Conservation (phyloP, 257 asterid species). For the Plantago ovata region DNA sequence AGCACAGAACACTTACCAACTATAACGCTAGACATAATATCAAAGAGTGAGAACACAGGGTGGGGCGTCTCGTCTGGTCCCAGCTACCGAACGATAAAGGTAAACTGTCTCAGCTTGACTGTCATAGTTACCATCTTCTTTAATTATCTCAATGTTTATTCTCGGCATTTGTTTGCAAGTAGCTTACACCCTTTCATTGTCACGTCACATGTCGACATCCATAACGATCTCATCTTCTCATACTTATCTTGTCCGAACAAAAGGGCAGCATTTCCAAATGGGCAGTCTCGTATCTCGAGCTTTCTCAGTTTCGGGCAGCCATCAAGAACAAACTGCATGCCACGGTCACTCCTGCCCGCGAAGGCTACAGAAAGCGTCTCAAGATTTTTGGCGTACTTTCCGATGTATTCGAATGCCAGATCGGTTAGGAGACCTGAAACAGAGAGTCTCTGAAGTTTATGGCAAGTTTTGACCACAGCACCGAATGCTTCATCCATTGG, state of each 20-base stretch:
- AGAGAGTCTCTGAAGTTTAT: constrained; percentile 66
- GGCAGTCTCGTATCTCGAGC: constrained; percentile 85
- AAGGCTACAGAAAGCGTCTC: constrained; percentile 82
- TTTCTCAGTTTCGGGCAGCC: constrained; percentile 88
- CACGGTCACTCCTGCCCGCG: constrained; percentile 75
- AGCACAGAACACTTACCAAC: constrained; percentile 13
- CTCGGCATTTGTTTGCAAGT: constrained; percentile 70
- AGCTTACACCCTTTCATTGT: constrained; percentile 59
- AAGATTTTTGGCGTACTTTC: constrained; percentile 68
- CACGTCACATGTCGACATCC: constrained; percentile 73
- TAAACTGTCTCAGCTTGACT: constrained; percentile 36
- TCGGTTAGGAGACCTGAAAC: constrained; percentile 73
- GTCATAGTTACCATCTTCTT: constrained; percentile 27
- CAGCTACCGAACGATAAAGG: constrained; percentile 38
- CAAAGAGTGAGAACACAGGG: constrained; percentile 30
- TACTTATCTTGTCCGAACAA: constrained; percentile 56
- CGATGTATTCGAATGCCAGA: constrained; percentile 67
- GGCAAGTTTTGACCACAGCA: constrained; percentile 79
- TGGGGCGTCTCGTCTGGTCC: constrained; percentile 39
- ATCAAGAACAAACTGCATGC: constrained; percentile 66
- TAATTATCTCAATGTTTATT: constrained; percentile 39
- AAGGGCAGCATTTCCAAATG: constrained; percentile 69
- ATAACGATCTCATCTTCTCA: constrained; percentile 70
- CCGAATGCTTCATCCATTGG: constrained; percentile 92
- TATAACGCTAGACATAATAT: not conserved